phyloP scores from a whole-genome alignment of 257 asterid species.

The Lycium barbarum region DNA sequence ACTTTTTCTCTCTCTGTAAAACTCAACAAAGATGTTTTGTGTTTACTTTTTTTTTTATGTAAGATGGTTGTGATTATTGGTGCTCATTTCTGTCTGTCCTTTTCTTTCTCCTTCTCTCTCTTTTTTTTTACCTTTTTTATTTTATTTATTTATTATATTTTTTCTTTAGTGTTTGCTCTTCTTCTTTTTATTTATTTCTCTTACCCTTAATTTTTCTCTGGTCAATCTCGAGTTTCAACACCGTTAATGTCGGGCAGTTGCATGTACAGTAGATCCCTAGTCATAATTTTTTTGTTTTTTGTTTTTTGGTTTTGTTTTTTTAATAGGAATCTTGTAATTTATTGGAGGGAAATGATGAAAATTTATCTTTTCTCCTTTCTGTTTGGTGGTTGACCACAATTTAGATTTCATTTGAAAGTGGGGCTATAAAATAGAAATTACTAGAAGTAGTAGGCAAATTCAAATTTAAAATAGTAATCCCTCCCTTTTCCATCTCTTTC shows the following conservation, averaged over 20 bases:
- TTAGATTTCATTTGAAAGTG: neutral
- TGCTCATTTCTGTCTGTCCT: slow-evolving; percentile 26
- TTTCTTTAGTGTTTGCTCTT: neutral
- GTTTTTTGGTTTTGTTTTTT: no score
- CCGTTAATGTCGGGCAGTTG: slow-evolving; percentile 37
- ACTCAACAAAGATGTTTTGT: neutral
- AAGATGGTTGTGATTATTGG: slow-evolving; percentile 23
- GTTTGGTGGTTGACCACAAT: no score
- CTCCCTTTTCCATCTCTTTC: slow-evolving; percentile 28
- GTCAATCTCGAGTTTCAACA: slow-evolving; percentile 31
- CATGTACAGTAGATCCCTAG: slow-evolving; percentile 16
- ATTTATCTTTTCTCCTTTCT: no score
- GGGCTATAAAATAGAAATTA: neutral
- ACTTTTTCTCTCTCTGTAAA: neutral
- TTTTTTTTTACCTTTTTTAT: neutral
- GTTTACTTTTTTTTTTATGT: slow-evolving; percentile 12
- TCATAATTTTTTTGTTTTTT: neutral
- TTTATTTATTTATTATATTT: no score
- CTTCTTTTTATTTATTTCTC: neutral
- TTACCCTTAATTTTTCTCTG: neutral
- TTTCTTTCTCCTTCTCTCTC: slow-evolving; percentile 22
- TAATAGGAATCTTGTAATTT: slow-evolving; percentile 2
- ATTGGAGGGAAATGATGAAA: slow-evolving; percentile 25
- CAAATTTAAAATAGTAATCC: slow-evolving; percentile 29
- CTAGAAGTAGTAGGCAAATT: neutral